Evolutionary conservation across 164 flowering plant genomes (phyloP), one percentile per base, ranked within the genome.

Genomic region (Kalanchoe fedtschenkoi): DNA sequence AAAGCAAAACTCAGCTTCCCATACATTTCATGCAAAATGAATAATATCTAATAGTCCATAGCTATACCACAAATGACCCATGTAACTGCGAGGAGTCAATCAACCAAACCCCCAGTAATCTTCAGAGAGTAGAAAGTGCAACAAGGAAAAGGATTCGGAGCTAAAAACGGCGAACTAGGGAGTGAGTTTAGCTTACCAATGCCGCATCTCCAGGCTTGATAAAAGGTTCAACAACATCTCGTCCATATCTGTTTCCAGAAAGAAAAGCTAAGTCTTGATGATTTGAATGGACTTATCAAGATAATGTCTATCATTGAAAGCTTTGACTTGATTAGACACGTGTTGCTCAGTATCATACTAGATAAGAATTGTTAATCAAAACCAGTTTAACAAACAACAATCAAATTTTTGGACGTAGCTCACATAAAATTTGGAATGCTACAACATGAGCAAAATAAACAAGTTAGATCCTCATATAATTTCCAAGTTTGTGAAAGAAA

Each of bases 151-250:
- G n/a, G n/a, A n/a, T n/a, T n/a, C n/a, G n/a, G n/a, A n/a, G n/a
- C n/a, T n/a, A n/a, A n/a, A n/a, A n/a, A n/a, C n/a, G n/a, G n/a
- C n/a, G n/a, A n/a, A 30, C 10, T 39, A 66, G 4, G 5, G 54
- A 39, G 15, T 29, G 15, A 21, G 32, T 22, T 39, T 54, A 8
- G 64, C 88, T 41, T 81, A 90, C 97, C 90, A 90, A 65, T 55
- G 88, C 88, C 14, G 81, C 42, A 61, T 86, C 95, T 66, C 97
- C 97, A 54, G 93, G 97, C 69, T 90, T 90, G 65, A 86, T 33
- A 63, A 81, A 80, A 65, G 97, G 97, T 67, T 90, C 97, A 42
- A 86, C 93, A 47, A 73, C 76, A 71, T 87, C 97, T 73, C 92
- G 71, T 33, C 84, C 97, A 70, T 85, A 90, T 5, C 97, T 89